Evolutionary conservation across 139 green algal species (phyloP).

Genomic region (Spirogloea muscicola): DNA sequence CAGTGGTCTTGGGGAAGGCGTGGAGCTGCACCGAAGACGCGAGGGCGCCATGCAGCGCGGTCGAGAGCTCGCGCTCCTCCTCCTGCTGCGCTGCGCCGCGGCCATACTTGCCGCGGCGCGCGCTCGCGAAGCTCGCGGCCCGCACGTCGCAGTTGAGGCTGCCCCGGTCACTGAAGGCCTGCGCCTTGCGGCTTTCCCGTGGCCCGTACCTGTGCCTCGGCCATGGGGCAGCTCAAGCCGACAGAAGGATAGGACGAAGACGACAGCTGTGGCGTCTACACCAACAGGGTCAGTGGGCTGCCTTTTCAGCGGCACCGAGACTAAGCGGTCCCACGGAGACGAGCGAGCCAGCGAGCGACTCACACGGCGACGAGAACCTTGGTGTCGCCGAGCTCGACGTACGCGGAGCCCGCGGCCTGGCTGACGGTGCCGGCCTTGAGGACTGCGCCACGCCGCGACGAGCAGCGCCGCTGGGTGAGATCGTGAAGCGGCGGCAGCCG

Average conservation of each 20-base stretch:
- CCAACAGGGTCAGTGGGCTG: no score
- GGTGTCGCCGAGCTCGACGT: constrained; percentile 66
- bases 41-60: constrained; percentile 56
- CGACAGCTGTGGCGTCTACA: no score
- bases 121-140: constrained; percentile 59
- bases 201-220: constrained; percentile 72
- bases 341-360: no score
- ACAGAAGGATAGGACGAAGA: no score
- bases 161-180: constrained; percentile 61
- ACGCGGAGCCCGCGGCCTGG: constrained; percentile 69
- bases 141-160: constrained; percentile 65
- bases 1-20: constrained; percentile 64
- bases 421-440: constrained; percentile 60
- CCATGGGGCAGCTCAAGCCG: no score
- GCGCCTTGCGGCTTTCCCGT: constrained; percentile 56
- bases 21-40: constrained; percentile 52
- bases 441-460: constrained; percentile 49
- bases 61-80: constrained; percentile 51
- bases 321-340: no score
- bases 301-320: no score
- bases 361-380: constrained; percentile 77
- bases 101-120: constrained; percentile 26
- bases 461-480: no score
- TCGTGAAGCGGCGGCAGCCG: no score
- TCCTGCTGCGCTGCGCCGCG: constrained; percentile 25